phyloP scores from a whole-genome alignment of 2,329 filamentous ascomycete genomes.

The Sporothrix sp. region DNA sequence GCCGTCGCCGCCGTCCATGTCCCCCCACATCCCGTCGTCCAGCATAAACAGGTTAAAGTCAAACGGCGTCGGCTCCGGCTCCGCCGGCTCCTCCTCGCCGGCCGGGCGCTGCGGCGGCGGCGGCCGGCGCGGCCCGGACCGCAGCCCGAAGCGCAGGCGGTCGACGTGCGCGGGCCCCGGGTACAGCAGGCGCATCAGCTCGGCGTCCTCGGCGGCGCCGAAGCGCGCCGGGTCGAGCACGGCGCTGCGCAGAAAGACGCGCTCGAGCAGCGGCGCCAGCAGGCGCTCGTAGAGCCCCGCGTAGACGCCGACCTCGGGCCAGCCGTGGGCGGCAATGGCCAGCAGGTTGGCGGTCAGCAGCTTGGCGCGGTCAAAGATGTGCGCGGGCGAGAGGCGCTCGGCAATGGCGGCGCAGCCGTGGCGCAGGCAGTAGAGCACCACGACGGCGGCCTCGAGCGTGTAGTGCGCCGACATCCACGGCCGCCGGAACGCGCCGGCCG shows the following conservation, averaged over 20 bases:
- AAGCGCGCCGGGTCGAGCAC: constrained; percentile 4
- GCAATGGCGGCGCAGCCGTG: constrained; percentile 24
- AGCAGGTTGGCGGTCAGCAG: constrained; percentile 25
- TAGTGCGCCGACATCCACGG: constrained; percentile 17
- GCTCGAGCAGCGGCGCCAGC: constrained; percentile 24
- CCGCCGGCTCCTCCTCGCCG: too few relatives aligned
- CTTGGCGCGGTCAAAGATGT: constrained; percentile 26
- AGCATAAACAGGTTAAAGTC: constrained; percentile 14
- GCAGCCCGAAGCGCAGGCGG: constrained; percentile 9
- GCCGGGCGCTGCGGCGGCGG: too few relatives aligned
- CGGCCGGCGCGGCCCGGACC: constrained; percentile 7
- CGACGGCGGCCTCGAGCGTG: constrained; percentile 15
- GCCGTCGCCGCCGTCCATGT: too few relatives aligned
- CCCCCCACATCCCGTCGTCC: constrained; percentile 4
- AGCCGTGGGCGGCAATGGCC: constrained; percentile 23
- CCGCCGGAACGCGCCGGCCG: constrained; percentile 14
- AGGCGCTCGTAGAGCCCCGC: constrained; percentile 19
- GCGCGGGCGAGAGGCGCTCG: constrained; percentile 20
- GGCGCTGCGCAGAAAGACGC: constrained; percentile 18
- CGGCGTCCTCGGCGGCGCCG: constrained; percentile 15
- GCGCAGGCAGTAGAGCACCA: constrained; percentile 25
- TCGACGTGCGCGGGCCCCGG: constrained; percentile 16
- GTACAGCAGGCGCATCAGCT: constrained; percentile 17
- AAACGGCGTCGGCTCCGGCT: constrained; percentile 9
- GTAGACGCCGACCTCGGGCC: constrained; percentile 25